Conservation (phyloP, 352 stramenopile genomes). For the Pythium dissotocum region DNA sequence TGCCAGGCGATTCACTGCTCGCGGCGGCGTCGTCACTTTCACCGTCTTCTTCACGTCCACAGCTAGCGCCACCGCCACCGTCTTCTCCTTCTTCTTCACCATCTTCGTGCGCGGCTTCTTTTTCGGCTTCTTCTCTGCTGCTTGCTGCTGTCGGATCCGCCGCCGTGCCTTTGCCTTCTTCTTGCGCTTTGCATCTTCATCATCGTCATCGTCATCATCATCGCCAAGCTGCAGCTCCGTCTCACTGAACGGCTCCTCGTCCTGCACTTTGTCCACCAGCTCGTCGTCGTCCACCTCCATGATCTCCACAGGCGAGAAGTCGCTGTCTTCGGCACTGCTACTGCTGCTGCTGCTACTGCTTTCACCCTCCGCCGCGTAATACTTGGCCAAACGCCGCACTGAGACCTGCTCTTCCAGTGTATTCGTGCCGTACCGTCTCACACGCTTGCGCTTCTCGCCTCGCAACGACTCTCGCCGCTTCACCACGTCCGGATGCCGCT, state of each 20-base stretch:
- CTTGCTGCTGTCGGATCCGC: slow-evolving; percentile 11
- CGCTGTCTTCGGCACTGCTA: slow-evolving; percentile 21
- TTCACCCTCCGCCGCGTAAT: slow-evolving; percentile 41
- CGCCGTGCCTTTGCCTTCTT: neutral
- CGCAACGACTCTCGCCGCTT: slow-evolving; percentile 53
- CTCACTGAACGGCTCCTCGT: slow-evolving; percentile 22
- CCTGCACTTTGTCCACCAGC: slow-evolving; percentile 8
- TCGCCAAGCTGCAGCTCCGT: slow-evolving; percentile 23
- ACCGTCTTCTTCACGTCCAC: neutral
- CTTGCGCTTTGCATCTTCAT: slow-evolving; percentile 3
- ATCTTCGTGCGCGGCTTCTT: slow-evolving; percentile 4
- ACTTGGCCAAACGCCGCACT: slow-evolving; percentile 38
- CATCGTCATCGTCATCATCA: neutral
- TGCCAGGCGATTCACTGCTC: neutral
- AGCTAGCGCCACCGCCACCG: neutral
- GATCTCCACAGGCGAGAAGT: slow-evolving; percentile 18
- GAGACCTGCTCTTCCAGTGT: slow-evolving; percentile 43
- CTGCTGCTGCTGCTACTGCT: slow-evolving; percentile 32
- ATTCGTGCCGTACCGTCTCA: slow-evolving; percentile 36
- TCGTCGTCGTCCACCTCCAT: slow-evolving; percentile 11
- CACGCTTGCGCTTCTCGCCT: slow-evolving; percentile 36
- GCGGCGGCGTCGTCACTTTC: neutral
- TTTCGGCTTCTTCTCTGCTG: slow-evolving; percentile 6
- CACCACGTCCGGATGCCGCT: slow-evolving; percentile 56
- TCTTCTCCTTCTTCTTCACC: slow-evolving; percentile 1